Evolutionary conservation across 1,284 basidiomycete genomes (phyloP).

Genomic region (Peniophora sp.): DNA sequence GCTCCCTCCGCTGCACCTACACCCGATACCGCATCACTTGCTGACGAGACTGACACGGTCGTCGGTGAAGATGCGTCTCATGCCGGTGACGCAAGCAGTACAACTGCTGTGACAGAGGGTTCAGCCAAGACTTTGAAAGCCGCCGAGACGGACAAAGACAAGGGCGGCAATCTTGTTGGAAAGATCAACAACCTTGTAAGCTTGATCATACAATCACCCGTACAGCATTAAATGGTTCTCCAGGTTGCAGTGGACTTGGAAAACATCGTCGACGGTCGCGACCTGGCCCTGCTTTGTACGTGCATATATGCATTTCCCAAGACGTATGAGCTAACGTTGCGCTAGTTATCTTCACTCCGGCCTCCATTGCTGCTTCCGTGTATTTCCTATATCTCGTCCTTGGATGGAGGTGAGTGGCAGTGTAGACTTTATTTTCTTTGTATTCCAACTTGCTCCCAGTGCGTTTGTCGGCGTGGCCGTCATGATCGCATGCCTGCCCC

Average conservation of each 20-base stretch:
- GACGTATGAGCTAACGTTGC: too few relatives aligned
- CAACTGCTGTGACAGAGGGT: conserved; percentile 7
- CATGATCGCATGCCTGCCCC: conserved; percentile 46
- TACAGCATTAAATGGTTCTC: too few relatives aligned
- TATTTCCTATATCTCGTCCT: conserved; percentile 38
- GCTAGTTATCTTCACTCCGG: conserved; percentile 30
- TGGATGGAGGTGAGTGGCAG: conserved; percentile 32
- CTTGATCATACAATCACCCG: too few relatives aligned
- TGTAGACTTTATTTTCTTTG: background rate
- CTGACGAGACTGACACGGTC: too few relatives aligned
- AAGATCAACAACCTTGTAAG: conserved; percentile 39
- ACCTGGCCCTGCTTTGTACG: conserved; percentile 18
- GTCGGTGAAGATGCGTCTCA: background rate
- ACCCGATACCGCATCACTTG: too few relatives aligned
- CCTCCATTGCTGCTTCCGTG: conserved; percentile 28
- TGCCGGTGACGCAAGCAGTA: conserved; percentile 6
- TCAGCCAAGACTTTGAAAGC: conserved; percentile 16
- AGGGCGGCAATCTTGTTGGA: conserved; percentile 31
- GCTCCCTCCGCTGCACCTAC: too few relatives aligned
- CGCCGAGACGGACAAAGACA: background rate
- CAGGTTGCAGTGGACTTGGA: conserved; percentile 24
- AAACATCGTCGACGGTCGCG: conserved; percentile 24
- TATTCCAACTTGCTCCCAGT: conserved; percentile 13
- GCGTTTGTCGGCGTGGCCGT: conserved; percentile 43
- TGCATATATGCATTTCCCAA: conserved; percentile 5